Conservation (phyloP, 2,329 filamentous ascomycete species). For the Nothophaeocryptopus gaeumannii region DNA sequence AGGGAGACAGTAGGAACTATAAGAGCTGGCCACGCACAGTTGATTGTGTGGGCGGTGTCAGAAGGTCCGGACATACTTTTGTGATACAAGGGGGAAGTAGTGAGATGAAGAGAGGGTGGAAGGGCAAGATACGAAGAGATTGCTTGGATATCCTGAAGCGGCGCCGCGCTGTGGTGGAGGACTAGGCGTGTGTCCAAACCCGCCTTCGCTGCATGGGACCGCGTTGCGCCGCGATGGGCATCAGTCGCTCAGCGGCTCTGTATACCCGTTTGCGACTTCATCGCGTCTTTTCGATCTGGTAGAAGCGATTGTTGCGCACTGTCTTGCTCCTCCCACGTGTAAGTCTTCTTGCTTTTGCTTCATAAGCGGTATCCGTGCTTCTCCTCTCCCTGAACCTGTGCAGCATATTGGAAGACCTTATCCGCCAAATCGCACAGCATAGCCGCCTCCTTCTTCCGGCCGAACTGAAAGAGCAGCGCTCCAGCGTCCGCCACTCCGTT, state of each 20-base stretch:
- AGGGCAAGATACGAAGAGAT: neutral
- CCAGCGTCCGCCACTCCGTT: constrained; percentile 13
- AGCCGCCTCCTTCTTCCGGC: constrained; percentile 16
- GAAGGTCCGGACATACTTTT: constrained; percentile 24
- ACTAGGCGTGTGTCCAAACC: no score
- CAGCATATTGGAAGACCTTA: constrained; percentile 9
- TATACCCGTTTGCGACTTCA: no score
- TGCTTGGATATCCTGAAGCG: neutral
- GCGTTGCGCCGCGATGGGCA: no score
- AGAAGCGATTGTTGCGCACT: no score
- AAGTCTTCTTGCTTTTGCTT: no score
- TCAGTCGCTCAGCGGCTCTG: no score
- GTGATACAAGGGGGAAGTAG: no score
- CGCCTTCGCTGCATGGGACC: no score
- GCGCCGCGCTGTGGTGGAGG: no score
- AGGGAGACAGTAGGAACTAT: constrained; percentile 27
- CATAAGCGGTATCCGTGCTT: neutral
- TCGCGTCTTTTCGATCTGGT: no score
- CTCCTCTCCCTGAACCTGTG: constrained; percentile 9
- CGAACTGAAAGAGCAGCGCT: constrained; percentile 14
- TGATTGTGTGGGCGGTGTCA: constrained; percentile 29
- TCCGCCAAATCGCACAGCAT: constrained; percentile 16
- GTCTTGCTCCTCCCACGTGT: no score
- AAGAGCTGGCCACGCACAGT: constrained; percentile 29
- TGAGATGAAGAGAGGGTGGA: neutral